Conservation (phyloP, 352 stramenopile genomes). For the Globisporangium nagaii region DNA sequence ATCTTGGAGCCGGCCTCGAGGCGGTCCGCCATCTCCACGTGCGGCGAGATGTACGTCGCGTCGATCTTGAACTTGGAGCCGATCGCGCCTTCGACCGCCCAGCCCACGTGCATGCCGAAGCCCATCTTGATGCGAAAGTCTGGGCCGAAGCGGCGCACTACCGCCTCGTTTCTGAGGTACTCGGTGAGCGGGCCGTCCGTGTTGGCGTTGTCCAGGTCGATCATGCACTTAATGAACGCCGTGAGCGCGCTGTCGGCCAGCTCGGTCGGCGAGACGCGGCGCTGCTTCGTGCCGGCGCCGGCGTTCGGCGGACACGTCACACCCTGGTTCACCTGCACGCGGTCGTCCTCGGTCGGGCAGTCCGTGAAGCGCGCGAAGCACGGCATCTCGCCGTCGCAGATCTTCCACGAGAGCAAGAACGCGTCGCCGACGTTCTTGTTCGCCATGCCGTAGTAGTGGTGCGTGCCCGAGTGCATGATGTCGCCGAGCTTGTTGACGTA, state of each 20-base stretch:
- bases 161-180: conserved; percentile 57
- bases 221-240: conserved; percentile 95
- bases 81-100: conserved; percentile 95
- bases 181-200: conserved; percentile 67
- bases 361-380: conserved; percentile 82
- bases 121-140: conserved; percentile 89
- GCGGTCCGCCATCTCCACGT: conserved; percentile 92
- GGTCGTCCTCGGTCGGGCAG: conserved; percentile 64
- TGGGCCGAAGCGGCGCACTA: conserved; percentile 81
- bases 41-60: conserved; percentile 95
- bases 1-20: conserved; percentile 94
- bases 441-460: conserved; percentile 84
- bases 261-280: conserved; percentile 78
- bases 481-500: conserved; percentile 90
- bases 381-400: conserved; percentile 77
- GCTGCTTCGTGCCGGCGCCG: conserved; percentile 52
- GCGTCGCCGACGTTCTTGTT: conserved; percentile 90
- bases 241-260: conserved; percentile 93
- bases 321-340: conserved; percentile 61
- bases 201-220: conserved; percentile 82
- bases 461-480: conserved; percentile 85
- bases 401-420: conserved; percentile 94
- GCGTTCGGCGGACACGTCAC: conserved; percentile 66
- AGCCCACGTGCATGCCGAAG: conserved; percentile 95
- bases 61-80: conserved; percentile 95